Evolutionary conservation across 2,329 filamentous ascomycete genomes (phyloP), one percentile per base, ranked within the genome.

Genomic region (Diplodia scrobiculata): DNA sequence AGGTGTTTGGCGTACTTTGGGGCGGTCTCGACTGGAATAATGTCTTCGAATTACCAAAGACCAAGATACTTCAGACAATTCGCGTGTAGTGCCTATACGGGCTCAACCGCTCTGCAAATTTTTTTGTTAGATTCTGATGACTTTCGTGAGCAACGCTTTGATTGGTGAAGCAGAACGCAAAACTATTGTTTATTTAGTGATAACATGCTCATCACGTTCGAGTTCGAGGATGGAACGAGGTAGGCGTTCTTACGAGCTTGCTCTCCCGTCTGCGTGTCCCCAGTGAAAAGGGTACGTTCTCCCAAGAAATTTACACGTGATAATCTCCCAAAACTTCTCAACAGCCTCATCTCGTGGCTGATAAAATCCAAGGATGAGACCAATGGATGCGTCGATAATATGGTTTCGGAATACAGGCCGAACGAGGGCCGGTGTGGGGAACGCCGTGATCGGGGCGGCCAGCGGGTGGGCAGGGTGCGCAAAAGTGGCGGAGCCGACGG

Each of bases 1-100:
- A 53, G 54, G 65, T 62, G 58, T 66, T 63, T 38, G 65, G 63
- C 63, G 63, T 36, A 48, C 27, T 32, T 32, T 45, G 32, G 34
- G 53, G 25, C 1, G 38, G 17, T 27, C 48, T 51, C 13, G 41
- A 45, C n/a, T 45, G 41, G 21, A 7, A 32, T 47, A 32, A 32
- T 32, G 36, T 36, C 27, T 60, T 60, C 9, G 25, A 19, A 14
- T 38, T 50, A 47, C 41, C 34, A 36, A 29, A 34, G 5, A 62
- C 17, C 19, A n/a, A 51, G 29, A 53, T 34, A 34, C 32, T 36
- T 38, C 6, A 19, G n/a, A 34, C 3, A 25, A 7, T 4, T 21
- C 25, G 52, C 52, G 19, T 36, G 10, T 29, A 32, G 51, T 32
- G 51, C 27, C 17, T 53, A 19, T 2, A 32, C 29, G 29, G n/a